Percentiles rank a stretch among this genome's conserved stretches.
Conservation (phyloP, 1,284 basidiomycete genomes). For the Cryptococcus sp. region DNA sequence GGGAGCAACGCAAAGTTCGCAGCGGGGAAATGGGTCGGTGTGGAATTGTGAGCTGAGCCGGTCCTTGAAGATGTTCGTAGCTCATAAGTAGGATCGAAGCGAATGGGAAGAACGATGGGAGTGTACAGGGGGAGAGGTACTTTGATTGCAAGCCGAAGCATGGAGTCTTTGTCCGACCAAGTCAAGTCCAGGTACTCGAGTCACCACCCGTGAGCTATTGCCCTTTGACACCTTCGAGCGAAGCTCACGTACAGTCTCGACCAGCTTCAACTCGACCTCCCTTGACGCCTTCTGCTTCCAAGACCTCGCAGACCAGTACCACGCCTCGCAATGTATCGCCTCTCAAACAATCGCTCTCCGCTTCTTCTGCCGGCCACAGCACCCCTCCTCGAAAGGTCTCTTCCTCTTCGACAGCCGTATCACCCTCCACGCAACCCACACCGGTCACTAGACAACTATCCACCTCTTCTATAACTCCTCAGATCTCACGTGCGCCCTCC, state of each 20-base stretch:
- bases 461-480: slow-evolving; percentile 6
- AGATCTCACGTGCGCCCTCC: slow-evolving; percentile 7
- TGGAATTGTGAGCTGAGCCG: slow-evolving; percentile 61
- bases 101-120: slow-evolving; percentile 94
- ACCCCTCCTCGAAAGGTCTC: slow-evolving; percentile 4
- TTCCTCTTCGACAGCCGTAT: neutral
- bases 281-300: slow-evolving; percentile 21
- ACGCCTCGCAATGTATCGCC: slow-evolving; percentile 14
- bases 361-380: neutral
- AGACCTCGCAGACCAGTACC: slow-evolving; percentile 13
- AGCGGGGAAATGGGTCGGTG: slow-evolving; percentile 87
- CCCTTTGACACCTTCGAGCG: neutral
- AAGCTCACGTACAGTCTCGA: slow-evolving; percentile 12
- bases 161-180: slow-evolving; percentile 87
- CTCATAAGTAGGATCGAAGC: slow-evolving; percentile 48
- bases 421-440: neutral
- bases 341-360: slow-evolving; percentile 9
- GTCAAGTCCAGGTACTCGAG: slow-evolving; percentile 66
- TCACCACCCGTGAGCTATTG: slow-evolving; percentile 7
- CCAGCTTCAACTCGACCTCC: slow-evolving; percentile 19
- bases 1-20: slow-evolving; percentile 78
- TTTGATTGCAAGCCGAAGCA: slow-evolving; percentile 71
- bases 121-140: slow-evolving; percentile 74
- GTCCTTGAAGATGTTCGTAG: neutral
- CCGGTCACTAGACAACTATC: neutral